Conservation (phyloP, 1,139 yeast genomes). For the Debaryomyces robertsiae region DNA sequence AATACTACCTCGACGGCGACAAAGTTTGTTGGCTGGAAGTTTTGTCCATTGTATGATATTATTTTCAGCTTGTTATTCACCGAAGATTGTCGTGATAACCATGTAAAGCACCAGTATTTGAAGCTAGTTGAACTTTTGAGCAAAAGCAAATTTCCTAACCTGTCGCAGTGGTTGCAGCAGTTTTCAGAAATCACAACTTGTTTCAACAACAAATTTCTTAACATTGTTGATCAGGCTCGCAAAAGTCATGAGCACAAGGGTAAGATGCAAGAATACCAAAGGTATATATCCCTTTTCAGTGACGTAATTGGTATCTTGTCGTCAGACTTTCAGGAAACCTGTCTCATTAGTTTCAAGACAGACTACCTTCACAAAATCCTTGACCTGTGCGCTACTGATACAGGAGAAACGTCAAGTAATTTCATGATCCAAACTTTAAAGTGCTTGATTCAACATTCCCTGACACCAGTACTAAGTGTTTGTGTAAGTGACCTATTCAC, state of each 20-base stretch:
- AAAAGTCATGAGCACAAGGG: neutral
- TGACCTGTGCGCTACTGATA: neutral
- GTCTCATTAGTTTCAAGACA: neutral
- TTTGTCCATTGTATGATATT: constrained; percentile 13
- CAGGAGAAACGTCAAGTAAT: neutral
- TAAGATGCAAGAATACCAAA: constrained; percentile 4
- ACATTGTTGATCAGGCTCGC: constrained; percentile 8
- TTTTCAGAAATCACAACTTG: constrained; percentile 9
- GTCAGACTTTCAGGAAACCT: constrained; percentile 1
- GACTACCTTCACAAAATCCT: constrained; percentile 3
- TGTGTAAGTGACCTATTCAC: neutral
- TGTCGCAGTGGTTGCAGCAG: constrained; percentile 12
- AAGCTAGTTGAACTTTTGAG: constrained; percentile 5
- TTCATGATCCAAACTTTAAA: constrained; percentile 3
- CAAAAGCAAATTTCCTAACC: neutral
- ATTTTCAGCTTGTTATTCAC: constrained; percentile 11
- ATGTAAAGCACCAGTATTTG: constrained; percentile 4
- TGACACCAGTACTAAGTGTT: neutral
- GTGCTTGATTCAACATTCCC: neutral
- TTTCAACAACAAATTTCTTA: constrained; percentile 11
- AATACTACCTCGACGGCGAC: neutral
- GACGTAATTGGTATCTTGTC: neutral
- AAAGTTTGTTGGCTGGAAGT: constrained; percentile 6
- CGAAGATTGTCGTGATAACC: constrained; percentile 9
- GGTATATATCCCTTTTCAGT: constrained; percentile 7